A percentile compares a stretch with the other conserved stretches of the same genome.
Conservation (phyloP, 2,329 filamentous ascomycete species). For the Sclerotinia nivalis region DNA sequence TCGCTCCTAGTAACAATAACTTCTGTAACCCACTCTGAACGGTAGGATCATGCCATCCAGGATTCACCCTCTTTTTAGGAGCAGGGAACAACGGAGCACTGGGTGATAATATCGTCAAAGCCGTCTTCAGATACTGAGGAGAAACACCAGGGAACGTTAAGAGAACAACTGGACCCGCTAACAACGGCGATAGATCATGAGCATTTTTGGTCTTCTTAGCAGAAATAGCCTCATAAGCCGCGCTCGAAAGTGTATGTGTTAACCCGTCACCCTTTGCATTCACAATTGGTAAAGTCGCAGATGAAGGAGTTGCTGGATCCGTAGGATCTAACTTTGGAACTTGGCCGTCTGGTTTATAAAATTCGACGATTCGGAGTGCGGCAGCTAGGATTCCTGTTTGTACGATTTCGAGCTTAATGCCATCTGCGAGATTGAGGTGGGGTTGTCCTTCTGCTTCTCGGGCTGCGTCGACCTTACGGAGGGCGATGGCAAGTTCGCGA, state of each 20-base stretch:
- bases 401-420: constrained; percentile 77
- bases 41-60: constrained; percentile 75
- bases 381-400: constrained; percentile 87
- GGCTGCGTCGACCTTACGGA: constrained; percentile 63
- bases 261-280: constrained; percentile 40
- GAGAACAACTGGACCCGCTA: constrained; percentile 78
- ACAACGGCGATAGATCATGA: constrained; percentile 69
- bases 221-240: constrained; percentile 40
- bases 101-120: constrained; percentile 75
- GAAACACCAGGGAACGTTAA: constrained; percentile 81
- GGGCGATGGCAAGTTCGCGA: constrained; percentile 60
- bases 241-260: constrained; percentile 59
- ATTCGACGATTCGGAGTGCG: constrained; percentile 83
- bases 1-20: constrained; percentile 79
- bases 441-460: constrained; percentile 47
- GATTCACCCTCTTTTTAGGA: constrained; percentile 72
- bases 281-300: constrained; percentile 28
- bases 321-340: constrained; percentile 31
- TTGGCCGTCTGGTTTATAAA: constrained; percentile 59
- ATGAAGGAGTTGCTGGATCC: constrained; percentile 32
- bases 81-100: constrained; percentile 72
- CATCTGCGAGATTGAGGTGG: constrained; percentile 53
- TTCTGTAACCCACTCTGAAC: constrained; percentile 86
- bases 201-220: constrained; percentile 48
- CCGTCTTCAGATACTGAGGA: constrained; percentile 79